Percentiles rank a stretch among this genome's conserved stretches.
Evolutionary conservation across 306 rosid species (phyloP).

Genomic region (Fragaria vesca): DNA sequence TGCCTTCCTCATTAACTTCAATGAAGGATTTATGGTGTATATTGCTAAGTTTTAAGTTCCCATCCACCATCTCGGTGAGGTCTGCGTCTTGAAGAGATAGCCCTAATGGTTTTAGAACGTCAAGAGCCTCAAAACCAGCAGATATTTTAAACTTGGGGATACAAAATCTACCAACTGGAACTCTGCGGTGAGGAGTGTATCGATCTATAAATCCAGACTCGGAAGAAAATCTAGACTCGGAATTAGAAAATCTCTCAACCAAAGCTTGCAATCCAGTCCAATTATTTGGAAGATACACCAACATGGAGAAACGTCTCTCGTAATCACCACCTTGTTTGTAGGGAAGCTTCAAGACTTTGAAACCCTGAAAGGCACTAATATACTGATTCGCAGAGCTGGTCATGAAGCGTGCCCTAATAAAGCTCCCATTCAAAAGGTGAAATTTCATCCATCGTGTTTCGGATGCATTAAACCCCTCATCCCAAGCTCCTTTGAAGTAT

Average conservation of each 20-base stretch:
- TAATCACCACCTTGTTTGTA: not conserved
- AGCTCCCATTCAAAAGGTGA: constrained; percentile 13
- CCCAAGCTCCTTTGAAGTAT: constrained; percentile 35
- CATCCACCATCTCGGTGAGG: constrained; percentile 19
- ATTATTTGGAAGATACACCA: constrained; percentile 29
- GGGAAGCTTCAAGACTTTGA: not conserved
- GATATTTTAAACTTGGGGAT: constrained; percentile 33
- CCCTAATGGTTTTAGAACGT: constrained; percentile 13
- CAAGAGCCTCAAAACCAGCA: not conserved
- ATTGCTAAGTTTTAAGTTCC: no score
- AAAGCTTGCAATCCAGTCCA: constrained; percentile 20
- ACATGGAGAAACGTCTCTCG: constrained; percentile 11
- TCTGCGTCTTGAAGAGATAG: not conserved
- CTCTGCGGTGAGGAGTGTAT: fast-evolving
- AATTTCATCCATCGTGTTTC: not conserved
- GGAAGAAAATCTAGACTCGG: no score
- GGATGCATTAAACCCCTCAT: not conserved
- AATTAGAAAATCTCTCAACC: not conserved
- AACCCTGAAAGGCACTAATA: not conserved
- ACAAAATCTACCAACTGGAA: not conserved
- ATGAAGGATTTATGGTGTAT: no score
- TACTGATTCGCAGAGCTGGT: not conserved
- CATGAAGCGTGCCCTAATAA: constrained; percentile 22
- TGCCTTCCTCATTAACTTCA: no score
- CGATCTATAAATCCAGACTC: constrained; percentile 10